Percentiles rank a stretch among this genome's conserved stretches.
These are phyloP conservation scores for Candida michaelii DNA, from an alignment of 805 yeast genomes.

Conservation along the genomic window DNA sequence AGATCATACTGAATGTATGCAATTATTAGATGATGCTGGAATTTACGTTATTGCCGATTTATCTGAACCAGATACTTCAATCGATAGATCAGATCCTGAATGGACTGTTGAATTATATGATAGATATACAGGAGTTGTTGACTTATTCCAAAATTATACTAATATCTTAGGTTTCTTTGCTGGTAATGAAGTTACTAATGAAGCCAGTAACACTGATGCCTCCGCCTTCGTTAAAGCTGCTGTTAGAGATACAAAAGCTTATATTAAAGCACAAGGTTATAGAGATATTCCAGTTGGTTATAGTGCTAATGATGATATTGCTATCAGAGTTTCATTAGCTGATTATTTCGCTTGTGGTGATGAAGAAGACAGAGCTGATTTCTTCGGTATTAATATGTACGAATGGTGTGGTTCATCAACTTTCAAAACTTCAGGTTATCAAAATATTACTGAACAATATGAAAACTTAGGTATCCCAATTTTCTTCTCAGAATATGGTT, in stretches of 20 bases:
- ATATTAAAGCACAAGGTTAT: conserved; percentile 60
- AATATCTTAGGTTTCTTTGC: conserved; percentile 82
- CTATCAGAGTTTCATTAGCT: conserved; percentile 65
- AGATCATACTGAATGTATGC: conserved; percentile 72
- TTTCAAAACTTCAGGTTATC: conserved; percentile 62
- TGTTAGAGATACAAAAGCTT: conserved; percentile 70
- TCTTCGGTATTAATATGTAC: conserved; percentile 87
- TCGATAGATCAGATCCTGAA: conserved; percentile 59
- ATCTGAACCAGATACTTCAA: conserved; percentile 65
- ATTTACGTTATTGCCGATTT: conserved; percentile 90
- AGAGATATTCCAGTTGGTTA: conserved; percentile 78
- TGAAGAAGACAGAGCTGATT: conserved; percentile 63
- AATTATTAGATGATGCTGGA: conserved; percentile 71
- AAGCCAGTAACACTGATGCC: conserved; percentile 63
- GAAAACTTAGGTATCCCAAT: conserved; percentile 65
- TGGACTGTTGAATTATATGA: conserved; percentile 64
- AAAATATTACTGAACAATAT: conserved; percentile 63
- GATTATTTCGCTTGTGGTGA: conserved; percentile 79
- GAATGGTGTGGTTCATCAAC: conserved; percentile 80
- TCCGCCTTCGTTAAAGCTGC: conserved; percentile 86
- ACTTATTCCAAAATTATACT: conserved; percentile 64
- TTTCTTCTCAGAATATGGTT: conserved; percentile 83
- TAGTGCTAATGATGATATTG: conserved; percentile 74
- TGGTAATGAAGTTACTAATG: conserved; percentile 81
- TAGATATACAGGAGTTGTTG: conserved; percentile 71